Percentiles rank a stretch among this genome's conserved stretches.
phyloP scores from a whole-genome alignment of 1,284 basidiomycete species.

The Pseudozyma thailandica region DNA sequence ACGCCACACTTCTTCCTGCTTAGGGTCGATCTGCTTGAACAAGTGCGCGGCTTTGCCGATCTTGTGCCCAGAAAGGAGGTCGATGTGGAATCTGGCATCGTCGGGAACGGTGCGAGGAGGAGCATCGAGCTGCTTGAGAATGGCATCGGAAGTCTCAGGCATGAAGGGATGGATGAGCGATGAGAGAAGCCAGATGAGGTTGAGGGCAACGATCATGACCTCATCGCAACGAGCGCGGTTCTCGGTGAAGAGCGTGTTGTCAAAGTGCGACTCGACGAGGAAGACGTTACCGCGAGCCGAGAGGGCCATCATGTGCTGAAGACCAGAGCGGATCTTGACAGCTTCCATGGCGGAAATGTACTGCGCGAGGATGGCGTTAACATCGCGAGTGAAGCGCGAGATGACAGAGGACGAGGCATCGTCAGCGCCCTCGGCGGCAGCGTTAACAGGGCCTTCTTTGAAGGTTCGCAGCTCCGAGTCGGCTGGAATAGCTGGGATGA shows the following conservation, averaged over 20 bases:
- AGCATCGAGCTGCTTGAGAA: constrained; percentile 89
- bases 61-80: constrained; percentile 86
- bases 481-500: constrained; percentile 72
- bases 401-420: constrained; percentile 42
- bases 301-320: constrained; percentile 88
- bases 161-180: constrained; percentile 93
- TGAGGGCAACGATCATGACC: constrained; percentile 86
- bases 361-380: constrained; percentile 82
- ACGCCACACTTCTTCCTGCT: constrained; percentile 85
- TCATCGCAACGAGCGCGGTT: constrained; percentile 86
- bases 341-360: constrained; percentile 90
- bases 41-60: constrained; percentile 88
- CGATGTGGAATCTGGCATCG: constrained; percentile 72
- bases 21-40: constrained; percentile 93
- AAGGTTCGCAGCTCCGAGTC: constrained; percentile 50
- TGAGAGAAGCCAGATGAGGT: constrained; percentile 91
- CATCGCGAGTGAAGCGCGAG: constrained; percentile 77
- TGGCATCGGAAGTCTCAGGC: constrained; percentile 85
- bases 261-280: constrained; percentile 88
- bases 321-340: constrained; percentile 87
- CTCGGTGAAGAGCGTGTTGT: constrained; percentile 86
- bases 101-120: constrained; percentile 78
- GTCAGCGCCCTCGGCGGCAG: constrained; percentile 34
- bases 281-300: constrained; percentile 94
- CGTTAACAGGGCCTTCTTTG: constrained; percentile 39